A percentile compares a stretch with the other conserved stretches of the same genome.
phyloP scores from a whole-genome alignment of 768 basidiomycete species.

The Phaeolepiota aurea region DNA sequence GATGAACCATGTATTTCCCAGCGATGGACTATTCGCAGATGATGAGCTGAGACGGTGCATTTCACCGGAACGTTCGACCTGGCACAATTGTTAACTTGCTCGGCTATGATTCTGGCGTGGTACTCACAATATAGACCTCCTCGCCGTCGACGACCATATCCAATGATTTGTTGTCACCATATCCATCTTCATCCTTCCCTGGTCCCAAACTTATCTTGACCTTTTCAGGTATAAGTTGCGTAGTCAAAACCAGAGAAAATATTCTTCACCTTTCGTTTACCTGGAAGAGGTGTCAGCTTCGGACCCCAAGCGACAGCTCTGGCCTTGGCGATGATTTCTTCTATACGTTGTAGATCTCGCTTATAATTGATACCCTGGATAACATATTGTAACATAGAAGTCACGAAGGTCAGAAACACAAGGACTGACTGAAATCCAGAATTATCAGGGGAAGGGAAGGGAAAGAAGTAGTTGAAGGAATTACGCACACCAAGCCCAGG shows the following conservation, averaged over 20 bases:
- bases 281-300: slow-evolving; percentile 54
- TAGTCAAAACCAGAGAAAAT: background rate
- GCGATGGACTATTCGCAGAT: slow-evolving; percentile 47
- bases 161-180: slow-evolving; percentile 42
- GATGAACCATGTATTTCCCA: slow-evolving; percentile 66
- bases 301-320: slow-evolving; percentile 75
- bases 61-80: slow-evolving; percentile 58
- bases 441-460: slow-evolving; percentile 2
- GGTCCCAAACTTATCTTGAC: slow-evolving; percentile 67
- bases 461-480: background rate
- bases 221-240: slow-evolving; percentile 22
- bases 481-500: slow-evolving; percentile 74
- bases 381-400: slow-evolving; percentile 76
- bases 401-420: slow-evolving; percentile 66
- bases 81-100: slow-evolving; percentile 1
- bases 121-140: slow-evolving; percentile 67
- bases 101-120: background rate
- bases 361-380: slow-evolving; percentile 73
- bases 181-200: slow-evolving; percentile 49
- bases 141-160: slow-evolving; percentile 79
- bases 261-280: slow-evolving; percentile 55
- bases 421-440: slow-evolving; percentile 51
- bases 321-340: slow-evolving; percentile 52
- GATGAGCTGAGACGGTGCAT: slow-evolving; percentile 51
- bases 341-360: slow-evolving; percentile 63